These are phyloP conservation scores for Cryptococcus neoformans DNA, from an alignment of 1,284 basidiomycete genomes.

Conservation along the genomic window DNA sequence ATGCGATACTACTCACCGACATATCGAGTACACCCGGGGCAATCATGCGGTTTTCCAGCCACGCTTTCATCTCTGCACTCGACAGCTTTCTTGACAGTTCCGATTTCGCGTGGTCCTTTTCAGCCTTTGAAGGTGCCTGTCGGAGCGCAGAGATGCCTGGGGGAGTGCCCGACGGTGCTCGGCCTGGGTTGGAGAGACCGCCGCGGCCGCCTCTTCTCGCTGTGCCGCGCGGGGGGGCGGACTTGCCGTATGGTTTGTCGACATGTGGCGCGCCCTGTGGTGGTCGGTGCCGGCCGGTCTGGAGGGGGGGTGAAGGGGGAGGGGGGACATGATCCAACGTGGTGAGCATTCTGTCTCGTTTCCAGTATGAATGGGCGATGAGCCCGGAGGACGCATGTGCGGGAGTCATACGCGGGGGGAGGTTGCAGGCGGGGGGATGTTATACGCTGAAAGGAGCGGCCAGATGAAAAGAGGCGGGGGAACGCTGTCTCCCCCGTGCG, in stretches of 20 bases:
- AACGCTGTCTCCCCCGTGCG: neutral
- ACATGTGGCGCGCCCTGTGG: conserved; percentile 1
- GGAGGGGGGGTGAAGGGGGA: neutral
- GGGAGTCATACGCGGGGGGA: neutral
- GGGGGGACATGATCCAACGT: neutral
- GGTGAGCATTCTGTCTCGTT: no score
- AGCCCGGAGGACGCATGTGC: no score
- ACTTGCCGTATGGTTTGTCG: conserved; percentile 15
- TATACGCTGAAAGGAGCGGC: neutral
- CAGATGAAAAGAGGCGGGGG: neutral
- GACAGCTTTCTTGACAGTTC: conserved; percentile 30
- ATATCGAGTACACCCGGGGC: conserved; percentile 40
- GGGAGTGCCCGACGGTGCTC: conserved; percentile 16
- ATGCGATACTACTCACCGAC: conserved; percentile 28
- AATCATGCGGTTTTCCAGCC: conserved; percentile 35
- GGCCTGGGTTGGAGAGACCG: conserved; percentile 2
- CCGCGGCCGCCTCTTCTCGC: neutral
- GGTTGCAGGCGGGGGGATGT: neutral
- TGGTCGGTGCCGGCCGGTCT: conserved; percentile 15
- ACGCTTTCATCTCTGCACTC: conserved; percentile 41
- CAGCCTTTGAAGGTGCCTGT: conserved; percentile 10
- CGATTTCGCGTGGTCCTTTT: conserved; percentile 26
- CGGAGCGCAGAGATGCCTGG: conserved; percentile 11
- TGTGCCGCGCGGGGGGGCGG: neutral
- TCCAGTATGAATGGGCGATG: no score